A percentile compares a stretch with the other conserved stretches of the same genome.
Evolutionary conservation across 1,284 basidiomycete genomes (phyloP).

Genomic region (Stygiomarasmius scandens): DNA sequence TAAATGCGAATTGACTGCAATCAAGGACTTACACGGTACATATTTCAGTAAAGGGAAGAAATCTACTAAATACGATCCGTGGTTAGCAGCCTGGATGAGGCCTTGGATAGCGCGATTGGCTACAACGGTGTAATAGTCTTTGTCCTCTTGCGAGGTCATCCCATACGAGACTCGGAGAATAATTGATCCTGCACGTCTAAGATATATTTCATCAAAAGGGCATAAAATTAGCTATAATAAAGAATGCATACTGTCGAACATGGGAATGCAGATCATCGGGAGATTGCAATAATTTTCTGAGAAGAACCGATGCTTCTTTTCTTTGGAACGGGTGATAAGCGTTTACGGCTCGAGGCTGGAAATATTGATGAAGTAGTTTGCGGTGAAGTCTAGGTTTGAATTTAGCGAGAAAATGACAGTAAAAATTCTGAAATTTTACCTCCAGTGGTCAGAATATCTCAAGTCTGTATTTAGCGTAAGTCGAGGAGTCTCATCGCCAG

Average conservation of each 20-base stretch:
- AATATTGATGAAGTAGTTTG: constrained; percentile 24
- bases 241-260: constrained; percentile 27
- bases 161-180: constrained; percentile 32
- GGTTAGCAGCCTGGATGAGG: constrained; percentile 25
- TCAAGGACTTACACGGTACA: constrained; percentile 20
- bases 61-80: constrained; percentile 34
- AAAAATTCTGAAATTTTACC: constrained; percentile 18
- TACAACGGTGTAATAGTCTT: constrained; percentile 29
- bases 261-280: constrained; percentile 29
- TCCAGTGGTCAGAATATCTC: constrained; percentile 31
- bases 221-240: not conserved
- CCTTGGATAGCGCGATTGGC: constrained; percentile 27
- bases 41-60: constrained; percentile 29
- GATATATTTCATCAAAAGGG: not conserved
- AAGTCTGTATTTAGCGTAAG: constrained; percentile 12
- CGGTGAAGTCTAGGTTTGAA: constrained; percentile 18
- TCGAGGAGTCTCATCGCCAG: too few species aligned
- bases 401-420: not conserved
- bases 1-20: not conserved
- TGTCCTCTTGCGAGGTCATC: constrained; percentile 26
- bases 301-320: constrained; percentile 16
- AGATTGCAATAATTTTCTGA: constrained; percentile 20
- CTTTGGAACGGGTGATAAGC: constrained; percentile 19
- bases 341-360: constrained; percentile 18
- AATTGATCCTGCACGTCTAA: constrained; percentile 25